phyloP scores from a whole-genome alignment of 208 protist genomes.

The Crithidia thermophila region DNA sequence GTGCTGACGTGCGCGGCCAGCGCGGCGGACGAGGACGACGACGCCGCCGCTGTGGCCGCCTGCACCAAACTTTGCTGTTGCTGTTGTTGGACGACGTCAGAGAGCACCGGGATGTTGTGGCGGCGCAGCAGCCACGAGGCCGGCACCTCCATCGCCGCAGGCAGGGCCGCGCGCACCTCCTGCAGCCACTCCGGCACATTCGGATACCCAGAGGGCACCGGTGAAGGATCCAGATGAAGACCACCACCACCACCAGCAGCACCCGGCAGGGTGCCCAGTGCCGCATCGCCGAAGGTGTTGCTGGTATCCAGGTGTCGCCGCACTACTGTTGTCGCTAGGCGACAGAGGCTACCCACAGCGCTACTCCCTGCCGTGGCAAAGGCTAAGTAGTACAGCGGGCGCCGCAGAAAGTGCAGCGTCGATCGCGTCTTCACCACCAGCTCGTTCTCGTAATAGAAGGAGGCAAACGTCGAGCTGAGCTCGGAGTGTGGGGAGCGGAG shows the following conservation, averaged over 20 bases:
- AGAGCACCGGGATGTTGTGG: conserved; percentile 61
- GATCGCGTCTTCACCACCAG: conserved; percentile 28
- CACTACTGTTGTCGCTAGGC: conserved; percentile 22
- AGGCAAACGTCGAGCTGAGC: conserved; percentile 82
- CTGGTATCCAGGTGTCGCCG: conserved; percentile 11
- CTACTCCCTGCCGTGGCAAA: conserved; percentile 55
- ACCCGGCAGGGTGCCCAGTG: background rate
- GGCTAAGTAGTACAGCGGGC: conserved; percentile 67
- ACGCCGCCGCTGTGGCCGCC: conserved; percentile 15
- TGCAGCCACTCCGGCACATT: conserved; percentile 65
- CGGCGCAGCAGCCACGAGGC: conserved; percentile 44
- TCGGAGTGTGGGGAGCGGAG: conserved; percentile 70
- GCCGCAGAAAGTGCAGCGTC: conserved; percentile 52
- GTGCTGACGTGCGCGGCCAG: conserved; percentile 12
- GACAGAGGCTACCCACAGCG: conserved; percentile 41
- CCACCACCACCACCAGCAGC: background rate
- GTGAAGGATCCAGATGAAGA: background rate
- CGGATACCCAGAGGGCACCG: conserved; percentile 49
- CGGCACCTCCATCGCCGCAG: conserved; percentile 56
- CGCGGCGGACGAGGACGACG: no score
- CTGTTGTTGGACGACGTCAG: conserved; percentile 53
- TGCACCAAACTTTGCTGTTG: conserved; percentile 13
- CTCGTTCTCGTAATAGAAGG: conserved; percentile 81
- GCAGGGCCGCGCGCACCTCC: conserved; percentile 60
- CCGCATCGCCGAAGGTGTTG: background rate